These are phyloP conservation scores for Ophiostoma ips DNA, from an alignment of 2,329 filamentous ascomycete genomes.

Conservation along the genomic window DNA sequence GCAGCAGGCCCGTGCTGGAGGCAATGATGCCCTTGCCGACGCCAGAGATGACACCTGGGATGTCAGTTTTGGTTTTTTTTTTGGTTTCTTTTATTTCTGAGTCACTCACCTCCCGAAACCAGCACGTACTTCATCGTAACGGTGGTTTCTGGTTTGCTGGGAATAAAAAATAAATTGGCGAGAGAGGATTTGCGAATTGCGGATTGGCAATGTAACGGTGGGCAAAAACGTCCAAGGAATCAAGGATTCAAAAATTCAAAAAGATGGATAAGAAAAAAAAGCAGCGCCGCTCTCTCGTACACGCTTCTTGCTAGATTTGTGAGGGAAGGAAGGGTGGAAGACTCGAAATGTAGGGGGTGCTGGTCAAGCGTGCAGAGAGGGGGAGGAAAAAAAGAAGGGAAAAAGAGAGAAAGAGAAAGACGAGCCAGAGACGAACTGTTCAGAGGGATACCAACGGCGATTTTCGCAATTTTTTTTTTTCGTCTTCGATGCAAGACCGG, in stretches of 20 bases:
- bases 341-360: conserved; percentile 4
- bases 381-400: conserved; percentile 1
- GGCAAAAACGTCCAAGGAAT: no score
- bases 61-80: not conserved
- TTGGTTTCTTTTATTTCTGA: not conserved
- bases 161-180: not conserved
- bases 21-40: conserved; percentile 17
- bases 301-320: not conserved
- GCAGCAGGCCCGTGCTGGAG: conserved; percentile 41
- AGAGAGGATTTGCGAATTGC: no score
- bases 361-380: conserved; percentile 7
- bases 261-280: no score
- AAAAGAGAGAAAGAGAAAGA: not conserved
- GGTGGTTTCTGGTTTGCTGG: conserved; percentile 3
- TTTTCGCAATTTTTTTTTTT: not conserved
- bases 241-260: no score
- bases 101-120: conserved; percentile 14
- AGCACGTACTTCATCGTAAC: conserved; percentile 17
- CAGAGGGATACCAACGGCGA: not conserved
- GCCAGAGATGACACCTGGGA: conserved; percentile 15
- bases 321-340: not conserved
- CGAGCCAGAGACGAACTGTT: not conserved
- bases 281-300: conserved; percentile 3
- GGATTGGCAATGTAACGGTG: not conserved
- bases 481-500: not conserved